These are phyloP conservation scores for Saccharomyces kudriavzevii DNA, from an alignment of 805 yeast genomes.

Conservation along the genomic window DNA sequence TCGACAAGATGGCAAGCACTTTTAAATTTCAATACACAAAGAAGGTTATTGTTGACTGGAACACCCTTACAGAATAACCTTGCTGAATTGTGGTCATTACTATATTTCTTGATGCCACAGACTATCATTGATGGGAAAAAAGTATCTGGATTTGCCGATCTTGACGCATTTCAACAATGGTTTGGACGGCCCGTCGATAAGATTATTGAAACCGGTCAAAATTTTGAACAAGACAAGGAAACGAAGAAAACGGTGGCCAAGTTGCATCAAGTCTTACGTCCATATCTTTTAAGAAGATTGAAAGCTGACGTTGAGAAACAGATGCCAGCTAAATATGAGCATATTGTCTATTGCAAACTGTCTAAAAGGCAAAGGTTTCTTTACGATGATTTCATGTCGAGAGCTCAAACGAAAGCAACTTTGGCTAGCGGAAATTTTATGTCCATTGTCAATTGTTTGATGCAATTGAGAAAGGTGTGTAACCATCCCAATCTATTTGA, in stretches of 20 bases:
- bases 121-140: slow-evolving; percentile 43
- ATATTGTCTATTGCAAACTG: slow-evolving; percentile 81
- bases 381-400: slow-evolving; percentile 94
- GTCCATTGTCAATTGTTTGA: slow-evolving; percentile 90
- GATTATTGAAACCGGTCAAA: slow-evolving; percentile 56
- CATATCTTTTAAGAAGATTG: slow-evolving; percentile 81
- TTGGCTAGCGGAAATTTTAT: slow-evolving; percentile 89
- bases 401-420: slow-evolving; percentile 92
- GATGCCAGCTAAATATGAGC: slow-evolving; percentile 98
- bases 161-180: slow-evolving; percentile 96
- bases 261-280: slow-evolving; percentile 87
- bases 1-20: slow-evolving; percentile 97
- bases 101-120: slow-evolving; percentile 93
- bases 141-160: slow-evolving; percentile 83
- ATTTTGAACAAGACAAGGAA: slow-evolving; percentile 61
- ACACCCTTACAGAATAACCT: slow-evolving; percentile 94
- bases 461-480: slow-evolving; percentile 95
- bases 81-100: slow-evolving; percentile 90
- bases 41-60: slow-evolving; percentile 85
- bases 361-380: slow-evolving; percentile 87
- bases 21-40: slow-evolving; percentile 84
- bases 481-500: slow-evolving; percentile 95
- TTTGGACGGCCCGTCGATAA: slow-evolving; percentile 96
- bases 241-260: slow-evolving; percentile 79
- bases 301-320: slow-evolving; percentile 97